A percentile compares a stretch with the other conserved stretches of the same genome.
Evolutionary conservation across 345 rosid genomes (phyloP).

Genomic region (Sonneratia caseolaris): DNA sequence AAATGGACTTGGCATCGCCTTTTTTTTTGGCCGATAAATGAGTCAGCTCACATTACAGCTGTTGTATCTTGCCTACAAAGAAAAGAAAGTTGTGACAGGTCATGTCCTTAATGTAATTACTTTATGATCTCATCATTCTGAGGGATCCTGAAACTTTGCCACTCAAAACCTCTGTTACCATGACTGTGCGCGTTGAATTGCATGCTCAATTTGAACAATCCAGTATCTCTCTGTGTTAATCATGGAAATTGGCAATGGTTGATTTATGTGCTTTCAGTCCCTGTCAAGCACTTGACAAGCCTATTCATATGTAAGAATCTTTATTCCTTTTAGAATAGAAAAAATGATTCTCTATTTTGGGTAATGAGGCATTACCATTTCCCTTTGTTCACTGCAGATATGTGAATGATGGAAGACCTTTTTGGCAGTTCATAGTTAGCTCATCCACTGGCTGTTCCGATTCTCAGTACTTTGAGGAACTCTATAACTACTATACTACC

Average conservation of each 20-base stretch:
- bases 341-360: background rate
- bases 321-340: background rate
- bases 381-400: constrained; percentile 38
- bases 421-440: constrained; percentile 87
- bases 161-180: no score
- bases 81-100: background rate
- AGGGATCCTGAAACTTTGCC: background rate
- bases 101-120: background rate
- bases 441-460: constrained; percentile 90
- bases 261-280: no score
- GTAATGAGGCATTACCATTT: background rate
- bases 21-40: background rate
- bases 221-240: no score
- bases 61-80: background rate
- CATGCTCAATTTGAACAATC: no score
- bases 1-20: background rate
- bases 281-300: no score
- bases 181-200: no score
- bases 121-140: background rate
- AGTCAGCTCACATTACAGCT: background rate
- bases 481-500: constrained; percentile 74
- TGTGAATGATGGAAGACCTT: constrained; percentile 87
- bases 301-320: no score
- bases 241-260: no score
- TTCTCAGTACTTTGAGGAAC: constrained; percentile 82